Evolutionary conservation across 129 eudicot genomes (phyloP).

Genomic region (Tagetes patula): DNA sequence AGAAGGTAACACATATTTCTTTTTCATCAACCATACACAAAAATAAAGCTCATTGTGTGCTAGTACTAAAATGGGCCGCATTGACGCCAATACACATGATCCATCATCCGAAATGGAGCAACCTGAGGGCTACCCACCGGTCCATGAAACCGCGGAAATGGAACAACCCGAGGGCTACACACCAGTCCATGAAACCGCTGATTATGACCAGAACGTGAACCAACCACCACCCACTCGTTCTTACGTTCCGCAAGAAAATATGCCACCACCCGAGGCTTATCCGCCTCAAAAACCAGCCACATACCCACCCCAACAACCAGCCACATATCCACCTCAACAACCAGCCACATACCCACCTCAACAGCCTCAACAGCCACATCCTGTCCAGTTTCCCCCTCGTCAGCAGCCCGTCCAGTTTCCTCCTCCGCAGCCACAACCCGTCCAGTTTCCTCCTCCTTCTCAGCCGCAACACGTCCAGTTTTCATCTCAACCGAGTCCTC

Average conservation of each 20-base stretch:
- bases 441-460: slow-evolving; percentile 4
- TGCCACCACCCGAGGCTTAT: slow-evolving; percentile 36
- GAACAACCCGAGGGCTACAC: not conserved
- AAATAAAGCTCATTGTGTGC: no score
- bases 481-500: no score
- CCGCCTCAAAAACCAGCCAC: slow-evolving; percentile 30
- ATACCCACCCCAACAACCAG: slow-evolving; percentile 29
- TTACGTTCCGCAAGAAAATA: slow-evolving; percentile 22
- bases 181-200: not conserved
- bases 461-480: no score
- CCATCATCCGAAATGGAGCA: slow-evolving; percentile 18
- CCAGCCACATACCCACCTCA: no score
- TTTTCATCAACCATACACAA: not conserved
- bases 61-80: slow-evolving; percentile 18
- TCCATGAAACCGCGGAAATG: not conserved
- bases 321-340: not conserved
- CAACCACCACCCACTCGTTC: slow-evolving; percentile 3
- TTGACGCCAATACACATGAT: slow-evolving; percentile 4
- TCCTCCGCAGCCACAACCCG: slow-evolving; percentile 21
- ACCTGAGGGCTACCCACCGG: slow-evolving; percentile 33
- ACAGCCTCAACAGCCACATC: slow-evolving; percentile 26
- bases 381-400: slow-evolving; percentile 25
- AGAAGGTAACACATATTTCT: not conserved
- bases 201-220: not conserved
- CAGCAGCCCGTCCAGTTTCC: slow-evolving; percentile 27